These are phyloP conservation scores for Fusarium sp. DNA, from an alignment of 2,329 filamentous ascomycete species.

Conservation along the genomic window DNA sequence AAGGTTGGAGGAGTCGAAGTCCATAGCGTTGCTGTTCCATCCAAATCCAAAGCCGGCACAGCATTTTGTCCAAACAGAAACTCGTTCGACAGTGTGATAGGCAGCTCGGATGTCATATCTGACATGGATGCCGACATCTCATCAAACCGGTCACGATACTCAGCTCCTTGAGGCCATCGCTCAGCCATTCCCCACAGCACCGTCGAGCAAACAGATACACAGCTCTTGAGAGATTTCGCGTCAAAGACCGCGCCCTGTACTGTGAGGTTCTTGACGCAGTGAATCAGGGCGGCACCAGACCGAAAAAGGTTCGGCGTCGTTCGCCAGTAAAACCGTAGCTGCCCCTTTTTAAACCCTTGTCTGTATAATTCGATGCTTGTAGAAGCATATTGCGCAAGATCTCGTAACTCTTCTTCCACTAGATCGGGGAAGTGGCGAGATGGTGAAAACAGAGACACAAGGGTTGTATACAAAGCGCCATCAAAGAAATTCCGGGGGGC, in stretches of 20 bases:
- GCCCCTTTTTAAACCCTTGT: conserved; percentile 32
- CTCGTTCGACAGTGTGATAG: background rate
- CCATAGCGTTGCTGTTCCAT: background rate
- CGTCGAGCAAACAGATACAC: conserved; percentile 37
- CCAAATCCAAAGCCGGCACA: conserved; percentile 5
- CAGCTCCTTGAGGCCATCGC: conserved; percentile 39
- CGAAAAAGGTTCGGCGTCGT: conserved; percentile 43
- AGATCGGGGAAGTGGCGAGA: conserved; percentile 30
- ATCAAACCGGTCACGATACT: conserved; percentile 45
- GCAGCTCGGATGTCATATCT: background rate
- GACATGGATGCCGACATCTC: conserved; percentile 21
- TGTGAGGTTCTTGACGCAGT: conserved; percentile 26
- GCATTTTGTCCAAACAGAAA: background rate
- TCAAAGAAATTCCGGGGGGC: conserved; percentile 40
- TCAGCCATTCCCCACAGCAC: conserved; percentile 48
- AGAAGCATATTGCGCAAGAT: conserved; percentile 31
- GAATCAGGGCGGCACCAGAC: conserved; percentile 34
- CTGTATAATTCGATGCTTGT: conserved; percentile 36
- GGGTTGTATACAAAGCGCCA: conserved; percentile 23
- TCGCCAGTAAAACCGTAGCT: conserved; percentile 46
- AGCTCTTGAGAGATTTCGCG: background rate
- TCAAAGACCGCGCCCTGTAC: background rate
- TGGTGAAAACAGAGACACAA: conserved; percentile 40
- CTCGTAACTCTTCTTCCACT: conserved; percentile 16
- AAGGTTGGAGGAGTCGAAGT: background rate